These are phyloP conservation scores for Rhodofomes roseus DNA, from an alignment of 1,284 basidiomycete genomes.

Conservation along the genomic window DNA sequence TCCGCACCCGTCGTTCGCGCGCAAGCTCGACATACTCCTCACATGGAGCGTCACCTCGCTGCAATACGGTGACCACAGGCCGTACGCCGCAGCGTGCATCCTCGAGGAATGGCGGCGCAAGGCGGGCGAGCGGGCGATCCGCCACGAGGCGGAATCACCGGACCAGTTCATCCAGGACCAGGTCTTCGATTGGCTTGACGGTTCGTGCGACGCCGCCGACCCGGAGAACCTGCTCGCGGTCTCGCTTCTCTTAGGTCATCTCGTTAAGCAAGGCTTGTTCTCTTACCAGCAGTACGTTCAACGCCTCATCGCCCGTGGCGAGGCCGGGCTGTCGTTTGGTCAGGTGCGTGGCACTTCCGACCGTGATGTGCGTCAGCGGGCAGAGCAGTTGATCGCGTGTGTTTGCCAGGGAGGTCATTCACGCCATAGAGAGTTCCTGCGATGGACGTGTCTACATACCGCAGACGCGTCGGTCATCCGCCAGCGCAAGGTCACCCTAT, in stretches of 20 bases:
- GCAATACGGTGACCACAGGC: constrained; percentile 83
- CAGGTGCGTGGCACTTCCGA: constrained; percentile 36
- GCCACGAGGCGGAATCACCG: constrained; percentile 53
- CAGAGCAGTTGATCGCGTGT: not conserved
- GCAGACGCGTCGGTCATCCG: constrained; percentile 53
- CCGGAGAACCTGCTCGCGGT: constrained; percentile 56
- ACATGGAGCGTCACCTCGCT: constrained; percentile 85
- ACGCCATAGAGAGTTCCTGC: constrained; percentile 63
- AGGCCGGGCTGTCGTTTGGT: constrained; percentile 51
- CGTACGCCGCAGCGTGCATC: constrained; percentile 77
- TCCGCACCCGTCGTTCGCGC: constrained; percentile 46
- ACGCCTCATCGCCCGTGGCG: constrained; percentile 79
- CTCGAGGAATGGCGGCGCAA: constrained; percentile 69
- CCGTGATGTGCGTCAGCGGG: not conserved
- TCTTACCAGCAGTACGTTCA: constrained; percentile 85
- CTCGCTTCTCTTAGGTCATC: constrained; percentile 75
- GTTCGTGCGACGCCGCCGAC: constrained; percentile 58
- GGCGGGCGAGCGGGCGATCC: constrained; percentile 55
- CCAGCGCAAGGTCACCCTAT: constrained; percentile 64
- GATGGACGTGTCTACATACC: constrained; percentile 64
- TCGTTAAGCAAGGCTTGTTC: constrained; percentile 74
- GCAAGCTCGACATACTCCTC: constrained; percentile 77
- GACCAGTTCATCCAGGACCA: constrained; percentile 64
- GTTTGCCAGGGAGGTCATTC: constrained; percentile 35
- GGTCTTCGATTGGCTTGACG: constrained; percentile 85